Evolutionary conservation across 805 yeast species (phyloP).

Genomic region (Saturnispora ahearnii): DNA sequence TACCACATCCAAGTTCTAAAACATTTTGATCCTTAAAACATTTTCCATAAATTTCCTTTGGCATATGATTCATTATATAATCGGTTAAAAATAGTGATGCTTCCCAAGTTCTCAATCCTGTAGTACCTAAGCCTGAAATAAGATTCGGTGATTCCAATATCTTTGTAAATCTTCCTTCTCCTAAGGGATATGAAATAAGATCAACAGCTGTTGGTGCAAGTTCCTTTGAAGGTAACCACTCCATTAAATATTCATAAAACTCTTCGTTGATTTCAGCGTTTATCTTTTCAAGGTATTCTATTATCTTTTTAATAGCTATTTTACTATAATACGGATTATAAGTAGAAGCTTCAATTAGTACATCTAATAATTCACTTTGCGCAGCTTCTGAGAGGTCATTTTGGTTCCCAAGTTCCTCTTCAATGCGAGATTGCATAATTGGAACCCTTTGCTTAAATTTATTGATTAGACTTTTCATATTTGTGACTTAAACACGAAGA

Average conservation of each 20-base stretch:
- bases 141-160: slow-evolving; percentile 55
- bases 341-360: slow-evolving; percentile 19
- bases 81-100: slow-evolving; percentile 66
- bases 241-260: slow-evolving; percentile 34
- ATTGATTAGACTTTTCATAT: slow-evolving; percentile 20
- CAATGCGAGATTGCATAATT: background rate
- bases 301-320: slow-evolving; percentile 34
- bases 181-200: slow-evolving; percentile 28
- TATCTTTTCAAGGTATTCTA: slow-evolving; percentile 25
- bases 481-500: too few relatives aligned
- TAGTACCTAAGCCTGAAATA: slow-evolving; percentile 69
- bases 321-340: slow-evolving; percentile 47
- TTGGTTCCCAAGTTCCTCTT: background rate
- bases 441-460: slow-evolving; percentile 27
- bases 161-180: slow-evolving; percentile 10
- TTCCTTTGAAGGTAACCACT: slow-evolving; percentile 28
- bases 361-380: slow-evolving; percentile 14
- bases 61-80: slow-evolving; percentile 29
- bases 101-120: slow-evolving; percentile 92
- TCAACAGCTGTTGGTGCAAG: slow-evolving; percentile 33
- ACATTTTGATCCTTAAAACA: slow-evolving; percentile 27
- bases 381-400: slow-evolving; percentile 16
- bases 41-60: background rate
- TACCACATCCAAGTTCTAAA: slow-evolving; percentile 82
- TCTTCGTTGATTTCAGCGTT: slow-evolving; percentile 31